Base-by-base conservation (phyloP, 306 rosid species). In the Cercis canadensis region DNA sequence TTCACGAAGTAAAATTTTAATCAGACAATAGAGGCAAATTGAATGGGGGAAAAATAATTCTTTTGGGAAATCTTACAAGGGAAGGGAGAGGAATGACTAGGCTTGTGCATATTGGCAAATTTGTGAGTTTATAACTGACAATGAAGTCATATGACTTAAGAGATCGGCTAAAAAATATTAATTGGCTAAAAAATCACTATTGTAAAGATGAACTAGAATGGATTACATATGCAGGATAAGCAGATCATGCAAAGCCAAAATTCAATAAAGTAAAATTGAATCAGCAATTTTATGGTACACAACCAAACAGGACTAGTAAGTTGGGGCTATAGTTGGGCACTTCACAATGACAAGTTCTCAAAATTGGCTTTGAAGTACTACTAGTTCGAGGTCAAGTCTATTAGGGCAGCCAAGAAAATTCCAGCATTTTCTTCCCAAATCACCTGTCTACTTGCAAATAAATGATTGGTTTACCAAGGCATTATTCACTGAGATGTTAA, bases 121-220 rank as follows among this genome's bases (percentile, higher is more conserved):
- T n/a, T n/a, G n/a, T n/a, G n/a, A n/a, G n/a, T n/a, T n/a, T n/a
- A n/a, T n/a, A n/a, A n/a, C n/a, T n/a, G n/a, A n/a, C n/a, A n/a
- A 31, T 57, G 11, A 64, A 58, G 51, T 50, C 56, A 57, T 47
- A 69, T 63, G 73, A 65, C 51, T 57, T 2, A 9, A 13, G 44
- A 15, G 15, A 37, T 58, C 44, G 17, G 21, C 55, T 53, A 65
- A 31, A 74, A 63, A 39, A 57, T 47, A 40, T 74, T 52, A 29
- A 33, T 19, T 44, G 3, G 7, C 40, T 10, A 11, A 33, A 50
- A 32, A 72, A n/a, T 36, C 24, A 18, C 16, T 11, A 47, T 33
- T 39, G 57, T 50, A 19, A 50, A 59, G 39, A 61, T 32, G 72
- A 74, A 46, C 32, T 18, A 40, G 16, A 68, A 58, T 10, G 14